These are phyloP conservation scores for Tripterygium wilfordii DNA, from an alignment of 177 flowering plant genomes.

Conservation along the genomic window DNA sequence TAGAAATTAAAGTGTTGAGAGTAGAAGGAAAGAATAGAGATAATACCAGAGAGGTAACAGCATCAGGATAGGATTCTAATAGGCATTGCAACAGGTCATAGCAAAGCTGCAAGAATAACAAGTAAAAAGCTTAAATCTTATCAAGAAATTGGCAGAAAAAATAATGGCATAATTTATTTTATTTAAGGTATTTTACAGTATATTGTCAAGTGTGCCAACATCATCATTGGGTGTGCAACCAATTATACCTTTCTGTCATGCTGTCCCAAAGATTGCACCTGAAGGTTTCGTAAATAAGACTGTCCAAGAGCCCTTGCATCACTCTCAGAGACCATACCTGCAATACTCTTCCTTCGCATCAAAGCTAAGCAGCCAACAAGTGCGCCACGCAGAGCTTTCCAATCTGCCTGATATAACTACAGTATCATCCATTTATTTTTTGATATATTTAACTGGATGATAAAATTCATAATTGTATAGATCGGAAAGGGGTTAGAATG, in stretches of 20 bases:
- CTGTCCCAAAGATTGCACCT: conserved; percentile 78
- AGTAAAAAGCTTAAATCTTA: conserved; percentile 1
- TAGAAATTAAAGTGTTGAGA: neutral
- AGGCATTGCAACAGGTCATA: conserved; percentile 77
- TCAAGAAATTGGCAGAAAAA: neutral
- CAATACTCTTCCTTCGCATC: conserved; percentile 55
- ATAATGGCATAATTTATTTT: neutral
- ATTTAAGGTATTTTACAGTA: too few species aligned
- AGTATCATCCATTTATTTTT: conserved; percentile 17
- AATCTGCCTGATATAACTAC: conserved; percentile 78
- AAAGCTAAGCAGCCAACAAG: conserved; percentile 92
- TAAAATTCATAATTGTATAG: neutral
- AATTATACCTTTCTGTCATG: conserved; percentile 72
- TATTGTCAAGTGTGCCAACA: too few species aligned
- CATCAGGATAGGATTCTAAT: conserved; percentile 43
- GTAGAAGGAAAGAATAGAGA: conserved; percentile 2
- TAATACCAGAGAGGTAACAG: conserved; percentile 56
- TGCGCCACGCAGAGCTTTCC: conserved; percentile 93
- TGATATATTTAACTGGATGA: neutral
- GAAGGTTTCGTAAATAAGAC: conserved; percentile 54
- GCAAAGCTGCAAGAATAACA: conserved; percentile 63
- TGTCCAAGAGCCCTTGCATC: conserved; percentile 62
- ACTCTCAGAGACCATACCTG: conserved; percentile 38
- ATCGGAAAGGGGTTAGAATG: too few species aligned
- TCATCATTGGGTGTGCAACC: neutral